Conservation (phyloP, 495 filamentous ascomycete genomes). For the Lindgomyces ingoldianus region DNA sequence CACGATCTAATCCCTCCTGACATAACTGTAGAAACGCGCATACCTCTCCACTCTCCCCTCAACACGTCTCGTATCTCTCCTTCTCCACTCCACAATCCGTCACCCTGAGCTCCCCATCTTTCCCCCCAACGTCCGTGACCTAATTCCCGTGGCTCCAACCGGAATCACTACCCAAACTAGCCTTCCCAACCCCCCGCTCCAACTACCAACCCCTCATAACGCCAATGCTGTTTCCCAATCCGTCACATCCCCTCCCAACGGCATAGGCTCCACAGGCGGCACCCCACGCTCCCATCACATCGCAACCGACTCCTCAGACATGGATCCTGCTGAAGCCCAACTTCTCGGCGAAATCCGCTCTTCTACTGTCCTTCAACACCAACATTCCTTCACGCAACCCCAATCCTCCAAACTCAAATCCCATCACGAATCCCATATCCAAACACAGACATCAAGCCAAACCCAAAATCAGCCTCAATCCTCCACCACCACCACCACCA, state of each 20-base stretch:
- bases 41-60: slow-evolving; percentile 52
- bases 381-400: background rate
- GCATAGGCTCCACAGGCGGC: background rate
- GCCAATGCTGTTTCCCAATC: background rate
- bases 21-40: slow-evolving; percentile 47
- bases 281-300: slow-evolving; percentile 25
- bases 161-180: background rate
- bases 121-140: slow-evolving; percentile 40
- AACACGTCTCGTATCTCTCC: slow-evolving; percentile 49
- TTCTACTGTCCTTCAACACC: background rate
- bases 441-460: slow-evolving; percentile 5
- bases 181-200: background rate
- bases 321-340: slow-evolving; percentile 38
- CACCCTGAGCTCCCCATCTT: slow-evolving; percentile 49
- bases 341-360: slow-evolving; percentile 27
- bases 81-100: slow-evolving; percentile 49
- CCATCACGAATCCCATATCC: background rate
- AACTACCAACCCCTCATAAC: slow-evolving; percentile 9
- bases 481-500: background rate
- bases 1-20: slow-evolving; percentile 3
- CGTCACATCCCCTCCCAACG: slow-evolving; percentile 5
- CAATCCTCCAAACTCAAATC: background rate
- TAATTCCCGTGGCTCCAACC: slow-evolving; percentile 12
- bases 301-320: slow-evolving; percentile 25
- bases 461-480: background rate